phyloP scores from a whole-genome alignment of 2,329 filamentous ascomycete species.

The Fusarium sp. region DNA sequence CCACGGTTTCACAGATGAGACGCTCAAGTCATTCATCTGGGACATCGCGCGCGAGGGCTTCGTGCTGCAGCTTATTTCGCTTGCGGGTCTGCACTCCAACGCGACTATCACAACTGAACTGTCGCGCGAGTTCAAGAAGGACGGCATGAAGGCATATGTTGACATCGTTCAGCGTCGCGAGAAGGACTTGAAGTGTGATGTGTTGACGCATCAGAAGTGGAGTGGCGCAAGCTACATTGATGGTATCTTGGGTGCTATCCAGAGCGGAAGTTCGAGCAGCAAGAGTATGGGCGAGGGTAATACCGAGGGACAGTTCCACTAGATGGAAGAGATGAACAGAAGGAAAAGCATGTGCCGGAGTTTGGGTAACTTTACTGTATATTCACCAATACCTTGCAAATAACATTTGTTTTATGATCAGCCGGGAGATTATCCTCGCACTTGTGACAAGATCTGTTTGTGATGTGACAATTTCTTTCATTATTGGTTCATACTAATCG shows the following conservation, averaged over 20 bases:
- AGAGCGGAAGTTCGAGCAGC: slow-evolving; percentile 88
- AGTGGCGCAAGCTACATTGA: slow-evolving; percentile 79
- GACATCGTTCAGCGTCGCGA: slow-evolving; percentile 89
- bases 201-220: slow-evolving; percentile 96
- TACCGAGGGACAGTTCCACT: slow-evolving; percentile 78
- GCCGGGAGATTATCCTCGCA: slow-evolving; percentile 18
- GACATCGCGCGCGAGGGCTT: slow-evolving; percentile 92
- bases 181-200: slow-evolving; percentile 90
- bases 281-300: slow-evolving; percentile 97
- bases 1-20: slow-evolving; percentile 87
- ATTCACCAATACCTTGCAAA: slow-evolving; percentile 34
- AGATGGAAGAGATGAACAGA: slow-evolving; percentile 28
- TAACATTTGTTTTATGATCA: slow-evolving; percentile 22
- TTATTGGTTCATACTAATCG: slow-evolving; percentile 39
- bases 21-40: slow-evolving; percentile 93
- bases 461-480: slow-evolving; percentile 25
- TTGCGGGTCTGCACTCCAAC: slow-evolving; percentile 75
- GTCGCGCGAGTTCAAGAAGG: slow-evolving; percentile 82
- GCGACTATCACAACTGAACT: slow-evolving; percentile 78
- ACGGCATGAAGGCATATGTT: slow-evolving; percentile 98
- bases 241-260: slow-evolving; percentile 88
- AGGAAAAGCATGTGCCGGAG: slow-evolving; percentile 47
- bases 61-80: slow-evolving; percentile 74
- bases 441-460: slow-evolving; percentile 7
- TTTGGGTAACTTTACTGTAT: slow-evolving; percentile 37